These are phyloP conservation scores for Licmophora abbreviata DNA, from an alignment of 108 stramenopile genomes.

Conservation along the genomic window DNA sequence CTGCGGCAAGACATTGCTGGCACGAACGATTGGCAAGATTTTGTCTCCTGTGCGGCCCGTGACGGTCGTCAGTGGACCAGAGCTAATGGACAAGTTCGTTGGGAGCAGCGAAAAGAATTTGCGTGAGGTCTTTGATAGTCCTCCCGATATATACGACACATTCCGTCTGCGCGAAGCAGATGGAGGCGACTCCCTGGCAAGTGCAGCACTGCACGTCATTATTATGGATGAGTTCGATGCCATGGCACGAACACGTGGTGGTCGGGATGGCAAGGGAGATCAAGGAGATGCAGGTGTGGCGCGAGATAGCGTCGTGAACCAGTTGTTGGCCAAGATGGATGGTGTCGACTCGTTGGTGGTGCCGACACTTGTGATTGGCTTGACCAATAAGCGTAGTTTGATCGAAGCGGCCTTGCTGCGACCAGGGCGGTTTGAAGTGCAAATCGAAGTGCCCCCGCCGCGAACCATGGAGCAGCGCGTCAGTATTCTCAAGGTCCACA, in stretches of 20 bases:
- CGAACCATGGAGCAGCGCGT: constrained; percentile 56
- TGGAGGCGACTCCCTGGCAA: constrained; percentile 44
- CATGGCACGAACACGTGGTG: constrained; percentile 71
- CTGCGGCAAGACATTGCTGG: constrained; percentile 74
- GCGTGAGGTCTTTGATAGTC: constrained; percentile 73
- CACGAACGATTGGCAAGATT: constrained; percentile 58
- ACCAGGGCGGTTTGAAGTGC: constrained; percentile 82
- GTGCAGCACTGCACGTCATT: constrained; percentile 60
- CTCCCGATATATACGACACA: constrained; percentile 64
- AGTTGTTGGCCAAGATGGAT: constrained; percentile 90
- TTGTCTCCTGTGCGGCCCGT: constrained; percentile 62
- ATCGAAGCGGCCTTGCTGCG: constrained; percentile 76
- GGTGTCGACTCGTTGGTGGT: constrained; percentile 81
- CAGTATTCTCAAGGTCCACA: constrained; percentile 75
- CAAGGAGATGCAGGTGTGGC: constrained; percentile 93
- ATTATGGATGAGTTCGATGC: constrained; percentile 96
- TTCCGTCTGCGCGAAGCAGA: constrained; percentile 42
- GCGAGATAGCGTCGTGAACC: constrained; percentile 89
- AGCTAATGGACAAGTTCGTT: constrained; percentile 82
- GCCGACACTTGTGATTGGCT: constrained; percentile 85
- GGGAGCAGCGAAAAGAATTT: constrained; percentile 79
- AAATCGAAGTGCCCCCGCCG: constrained; percentile 80
- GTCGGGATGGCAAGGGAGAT: constrained; percentile 54
- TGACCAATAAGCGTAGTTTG: constrained; percentile 89
- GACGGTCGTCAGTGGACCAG: constrained; percentile 53